Evolutionary conservation across 768 basidiomycete genomes (phyloP).

Genomic region (Lactifluus volemus): DNA sequence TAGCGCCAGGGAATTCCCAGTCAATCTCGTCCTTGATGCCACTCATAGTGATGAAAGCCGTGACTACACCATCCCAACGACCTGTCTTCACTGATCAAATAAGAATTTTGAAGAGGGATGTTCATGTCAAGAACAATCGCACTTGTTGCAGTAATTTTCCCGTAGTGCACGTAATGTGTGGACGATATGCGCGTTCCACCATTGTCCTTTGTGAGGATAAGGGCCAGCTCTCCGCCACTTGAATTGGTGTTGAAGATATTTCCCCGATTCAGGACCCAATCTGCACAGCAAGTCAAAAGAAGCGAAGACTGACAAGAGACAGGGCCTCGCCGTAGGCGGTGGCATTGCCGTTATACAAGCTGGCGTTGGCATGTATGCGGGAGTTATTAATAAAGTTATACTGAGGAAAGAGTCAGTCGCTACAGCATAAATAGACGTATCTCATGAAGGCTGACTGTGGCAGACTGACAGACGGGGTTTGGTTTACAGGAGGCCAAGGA

Average conservation of each 20-base stretch:
- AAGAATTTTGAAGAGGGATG: neutral
- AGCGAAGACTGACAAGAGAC: neutral
- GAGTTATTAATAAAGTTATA: conserved; percentile 56
- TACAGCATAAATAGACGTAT: neutral
- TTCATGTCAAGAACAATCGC: conserved; percentile 13
- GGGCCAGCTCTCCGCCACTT: conserved; percentile 53
- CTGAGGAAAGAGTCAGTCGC: conserved; percentile 26
- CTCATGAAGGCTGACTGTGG: conserved; percentile 35
- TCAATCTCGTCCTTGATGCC: conserved; percentile 82
- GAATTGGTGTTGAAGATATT: conserved; percentile 55
- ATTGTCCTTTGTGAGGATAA: conserved; percentile 59
- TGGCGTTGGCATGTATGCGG: conserved; percentile 55
- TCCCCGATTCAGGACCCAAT: conserved; percentile 67
- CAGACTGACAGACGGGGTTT: conserved; percentile 59
- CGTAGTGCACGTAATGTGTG: conserved; percentile 78
- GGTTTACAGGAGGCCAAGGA: conserved; percentile 58
- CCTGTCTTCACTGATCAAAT: conserved; percentile 57
- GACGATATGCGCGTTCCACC: conserved; percentile 74
- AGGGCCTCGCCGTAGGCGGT: conserved; percentile 47
- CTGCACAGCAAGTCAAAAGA: conserved; percentile 26
- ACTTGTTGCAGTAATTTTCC: conserved; percentile 60
- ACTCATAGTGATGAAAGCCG: conserved; percentile 77
- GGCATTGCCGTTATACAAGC: conserved; percentile 66
- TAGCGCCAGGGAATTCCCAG: conserved; percentile 72
- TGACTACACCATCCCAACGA: conserved; percentile 73